A percentile compares a stretch with the other conserved stretches of the same genome.
phyloP scores from a whole-genome alignment of 2,329 filamentous ascomycete genomes.

The Clarireedia homoeocarpa region DNA sequence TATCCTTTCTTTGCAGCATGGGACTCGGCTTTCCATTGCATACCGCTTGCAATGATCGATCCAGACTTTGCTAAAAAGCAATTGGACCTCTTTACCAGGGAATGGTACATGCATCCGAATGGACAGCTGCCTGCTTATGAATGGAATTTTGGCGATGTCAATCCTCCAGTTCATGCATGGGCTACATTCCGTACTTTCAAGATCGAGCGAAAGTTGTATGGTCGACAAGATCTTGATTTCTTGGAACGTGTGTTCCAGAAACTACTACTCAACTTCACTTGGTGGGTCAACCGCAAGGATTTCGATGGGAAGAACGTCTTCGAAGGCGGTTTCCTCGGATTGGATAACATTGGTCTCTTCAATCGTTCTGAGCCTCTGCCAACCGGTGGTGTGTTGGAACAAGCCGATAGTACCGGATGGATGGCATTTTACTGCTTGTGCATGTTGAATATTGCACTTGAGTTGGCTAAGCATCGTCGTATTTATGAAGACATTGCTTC shows the following conservation, averaged over 20 bases:
- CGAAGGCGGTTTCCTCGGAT: conserved; percentile 87
- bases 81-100: conserved; percentile 86
- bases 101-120: conserved; percentile 99
- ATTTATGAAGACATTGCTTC: conserved; percentile 96
- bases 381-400: conserved; percentile 87
- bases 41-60: conserved; percentile 92
- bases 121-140: conserved; percentile 88
- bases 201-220: conserved; percentile 96
- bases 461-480: conserved; percentile 88
- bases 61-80: conserved; percentile 98
- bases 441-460: conserved; percentile 95
- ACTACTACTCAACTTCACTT: conserved; percentile 90
- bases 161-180: conserved; percentile 95
- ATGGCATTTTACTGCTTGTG: conserved; percentile 96
- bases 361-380: conserved; percentile 93
- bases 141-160: conserved; percentile 97
- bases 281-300: conserved; percentile 99
- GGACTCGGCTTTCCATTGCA: conserved; percentile 96
- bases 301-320: conserved; percentile 93
- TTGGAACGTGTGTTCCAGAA: conserved; percentile 96
- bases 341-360: conserved; percentile 97
- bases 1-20: conserved; percentile 97
- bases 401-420: conserved; percentile 97
- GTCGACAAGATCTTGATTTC: conserved; percentile 89
- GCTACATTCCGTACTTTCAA: conserved; percentile 94